phyloP scores from a whole-genome alignment of 2,329 filamentous ascomycete species.

The Claviceps capensis region DNA sequence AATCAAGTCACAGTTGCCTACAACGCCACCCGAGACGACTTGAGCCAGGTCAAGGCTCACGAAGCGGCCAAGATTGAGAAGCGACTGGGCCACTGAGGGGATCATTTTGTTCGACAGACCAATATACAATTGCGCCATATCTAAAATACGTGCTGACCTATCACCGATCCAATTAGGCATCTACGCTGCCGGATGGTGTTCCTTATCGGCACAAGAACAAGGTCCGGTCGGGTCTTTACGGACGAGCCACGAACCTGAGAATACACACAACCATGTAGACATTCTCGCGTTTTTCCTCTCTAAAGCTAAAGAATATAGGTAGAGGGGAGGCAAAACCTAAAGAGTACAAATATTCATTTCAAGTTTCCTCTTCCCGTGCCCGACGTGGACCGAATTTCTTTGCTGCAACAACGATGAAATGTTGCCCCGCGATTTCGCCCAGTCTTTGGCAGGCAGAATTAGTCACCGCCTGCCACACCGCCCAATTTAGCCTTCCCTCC shows the following conservation, averaged over 20 bases:
- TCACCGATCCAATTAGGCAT: not conserved
- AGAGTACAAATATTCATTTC: not conserved
- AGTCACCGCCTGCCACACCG: conserved; percentile 9
- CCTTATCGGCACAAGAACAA: not conserved
- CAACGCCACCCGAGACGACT: conserved; percentile 67
- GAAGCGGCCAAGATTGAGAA: conserved; percentile 66
- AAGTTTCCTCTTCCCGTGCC: not conserved
- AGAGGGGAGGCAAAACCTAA: not conserved
- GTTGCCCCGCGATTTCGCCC: conserved; percentile 6
- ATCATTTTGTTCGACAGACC: not conserved
- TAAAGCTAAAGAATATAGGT: not conserved
- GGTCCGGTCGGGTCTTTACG: not conserved
- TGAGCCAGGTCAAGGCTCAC: conserved; percentile 47
- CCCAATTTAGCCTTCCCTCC: not conserved
- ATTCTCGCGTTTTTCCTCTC: not conserved
- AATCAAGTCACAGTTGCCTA: conserved; percentile 69
- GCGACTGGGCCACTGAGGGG: conserved; percentile 35
- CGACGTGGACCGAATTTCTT: too few species aligned
- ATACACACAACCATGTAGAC: not conserved
- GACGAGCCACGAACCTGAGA: not conserved
- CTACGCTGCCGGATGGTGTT: not conserved
- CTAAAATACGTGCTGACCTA: not conserved
- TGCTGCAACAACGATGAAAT: not conserved
- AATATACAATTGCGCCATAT: not conserved
- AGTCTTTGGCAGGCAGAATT: conserved; percentile 9